These are phyloP conservation scores for Blastobotrys indianensis DNA, from an alignment of 1,139 yeast genomes.

Conservation along the genomic window DNA sequence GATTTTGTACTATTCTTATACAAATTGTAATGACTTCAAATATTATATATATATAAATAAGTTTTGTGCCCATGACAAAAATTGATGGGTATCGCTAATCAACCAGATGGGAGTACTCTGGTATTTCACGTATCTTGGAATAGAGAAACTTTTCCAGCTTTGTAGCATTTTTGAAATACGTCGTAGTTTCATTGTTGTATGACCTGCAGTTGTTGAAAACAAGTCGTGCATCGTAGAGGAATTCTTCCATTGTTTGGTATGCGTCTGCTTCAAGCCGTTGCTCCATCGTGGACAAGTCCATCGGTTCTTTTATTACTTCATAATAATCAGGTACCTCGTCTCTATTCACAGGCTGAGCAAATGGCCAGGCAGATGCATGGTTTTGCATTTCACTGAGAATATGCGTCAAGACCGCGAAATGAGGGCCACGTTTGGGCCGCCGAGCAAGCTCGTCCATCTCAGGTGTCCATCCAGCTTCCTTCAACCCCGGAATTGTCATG, in stretches of 20 bases:
- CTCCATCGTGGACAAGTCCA: slow-evolving; percentile 97
- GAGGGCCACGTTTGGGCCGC: slow-evolving; percentile 91
- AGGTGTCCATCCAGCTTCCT: slow-evolving; percentile 96
- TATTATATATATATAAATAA: too few relatives aligned
- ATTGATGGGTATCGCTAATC: slow-evolving; percentile 30
- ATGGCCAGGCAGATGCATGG: slow-evolving; percentile 99
- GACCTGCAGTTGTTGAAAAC: slow-evolving; percentile 74
- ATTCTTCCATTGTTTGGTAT: slow-evolving; percentile 85
- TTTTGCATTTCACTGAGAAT: slow-evolving; percentile 81
- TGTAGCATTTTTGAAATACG: slow-evolving; percentile 56
- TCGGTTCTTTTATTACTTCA: slow-evolving; percentile 96
- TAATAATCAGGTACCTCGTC: slow-evolving; percentile 97
- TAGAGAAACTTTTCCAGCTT: slow-evolving; percentile 85
- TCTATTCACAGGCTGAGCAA: slow-evolving; percentile 82
- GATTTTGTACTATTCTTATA: too few relatives aligned
- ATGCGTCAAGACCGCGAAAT: slow-evolving; percentile 88
- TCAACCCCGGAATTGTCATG: slow-evolving; percentile 74
- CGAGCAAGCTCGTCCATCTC: slow-evolving; percentile 97
- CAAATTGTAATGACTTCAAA: too few relatives aligned
- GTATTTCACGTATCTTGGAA: slow-evolving; percentile 72
- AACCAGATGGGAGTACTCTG: slow-evolving; percentile 57
- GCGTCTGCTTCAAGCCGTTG: slow-evolving; percentile 86
- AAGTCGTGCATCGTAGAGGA: slow-evolving; percentile 78
- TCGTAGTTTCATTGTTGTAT: slow-evolving; percentile 30
- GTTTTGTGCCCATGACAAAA: too few relatives aligned